Conservation (phyloP, 306 rosid genomes). For the Cucurbita moschata region DNA sequence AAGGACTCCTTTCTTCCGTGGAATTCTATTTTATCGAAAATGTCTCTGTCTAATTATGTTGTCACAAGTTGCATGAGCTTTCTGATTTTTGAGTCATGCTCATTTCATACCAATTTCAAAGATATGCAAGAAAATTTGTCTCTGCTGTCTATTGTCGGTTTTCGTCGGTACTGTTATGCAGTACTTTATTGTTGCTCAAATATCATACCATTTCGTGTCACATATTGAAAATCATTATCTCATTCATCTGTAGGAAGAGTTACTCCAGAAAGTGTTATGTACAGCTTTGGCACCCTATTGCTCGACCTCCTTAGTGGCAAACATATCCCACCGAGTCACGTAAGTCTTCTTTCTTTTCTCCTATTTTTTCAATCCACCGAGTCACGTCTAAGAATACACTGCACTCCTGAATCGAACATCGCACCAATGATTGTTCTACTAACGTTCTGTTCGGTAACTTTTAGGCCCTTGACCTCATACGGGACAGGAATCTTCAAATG, state of each 20-base stretch:
- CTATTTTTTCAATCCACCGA: constrained; percentile 39
- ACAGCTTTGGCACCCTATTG: constrained; percentile 89
- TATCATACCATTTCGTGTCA: not conserved
- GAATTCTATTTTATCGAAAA: not conserved
- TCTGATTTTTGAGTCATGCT: not conserved
- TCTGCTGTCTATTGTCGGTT: not conserved
- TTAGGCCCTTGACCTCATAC: constrained; percentile 89
- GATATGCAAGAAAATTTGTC: not conserved
- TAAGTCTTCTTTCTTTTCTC: constrained; percentile 28
- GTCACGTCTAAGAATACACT: constrained; percentile 38
- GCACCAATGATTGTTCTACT: constrained; percentile 6
- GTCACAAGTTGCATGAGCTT: not conserved
- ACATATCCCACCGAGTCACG: constrained; percentile 97
- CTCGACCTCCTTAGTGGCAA: constrained; percentile 98
- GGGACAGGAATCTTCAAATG: constrained; percentile 81
- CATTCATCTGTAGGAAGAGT: constrained; percentile 52
- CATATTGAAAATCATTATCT: not conserved
- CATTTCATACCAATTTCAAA: not conserved
- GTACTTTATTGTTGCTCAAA: not conserved
- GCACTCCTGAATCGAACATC: not conserved
- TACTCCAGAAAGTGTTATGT: constrained; percentile 81
- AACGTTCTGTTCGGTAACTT: constrained; percentile 12
- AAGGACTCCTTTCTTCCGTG: not conserved
- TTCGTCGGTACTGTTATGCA: not conserved
- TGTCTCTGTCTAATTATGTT: not conserved